Evolutionary conservation across 257 asterid genomes (phyloP).

Genomic region (Nicotiana undulata): DNA sequence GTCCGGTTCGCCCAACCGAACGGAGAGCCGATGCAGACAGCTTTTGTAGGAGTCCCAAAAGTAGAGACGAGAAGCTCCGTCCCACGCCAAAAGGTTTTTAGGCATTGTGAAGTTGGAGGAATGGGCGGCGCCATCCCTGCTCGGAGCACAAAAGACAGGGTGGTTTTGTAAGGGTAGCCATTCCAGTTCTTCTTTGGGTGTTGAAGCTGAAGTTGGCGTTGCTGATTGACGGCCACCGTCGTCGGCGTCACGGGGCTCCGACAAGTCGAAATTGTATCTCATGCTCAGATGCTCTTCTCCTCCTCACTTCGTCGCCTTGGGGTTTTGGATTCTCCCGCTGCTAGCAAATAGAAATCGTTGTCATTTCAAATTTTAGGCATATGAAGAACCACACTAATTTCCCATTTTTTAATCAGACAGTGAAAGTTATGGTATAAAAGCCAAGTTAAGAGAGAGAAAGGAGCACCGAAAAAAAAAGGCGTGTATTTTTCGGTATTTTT

Average conservation of each 20-base stretch:
- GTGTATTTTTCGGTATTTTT: too few species aligned
- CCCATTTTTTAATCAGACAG: too few species aligned
- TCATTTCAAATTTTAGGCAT: too few species aligned
- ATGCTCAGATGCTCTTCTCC: neutral
- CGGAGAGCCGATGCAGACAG: constrained; percentile 62
- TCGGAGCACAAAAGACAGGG: constrained; percentile 56
- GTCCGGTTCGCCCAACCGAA: constrained; percentile 81
- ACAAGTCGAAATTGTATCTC: constrained; percentile 27
- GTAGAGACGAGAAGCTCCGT: constrained; percentile 80
- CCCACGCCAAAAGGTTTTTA: constrained; percentile 84
- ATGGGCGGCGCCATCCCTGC: constrained; percentile 10
- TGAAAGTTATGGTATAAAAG: too few species aligned
- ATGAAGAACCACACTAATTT: too few species aligned
- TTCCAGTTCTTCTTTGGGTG: constrained; percentile 44
- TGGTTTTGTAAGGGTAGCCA: constrained; percentile 84
- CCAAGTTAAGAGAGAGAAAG: too few species aligned
- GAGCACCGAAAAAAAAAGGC: too few species aligned
- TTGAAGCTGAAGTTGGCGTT: constrained; percentile 44
- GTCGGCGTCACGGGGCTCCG: constrained; percentile 19
- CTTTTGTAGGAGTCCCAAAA: constrained; percentile 57
- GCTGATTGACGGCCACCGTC: constrained; percentile 22
- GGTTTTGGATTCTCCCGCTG: too few species aligned
- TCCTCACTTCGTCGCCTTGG: too few species aligned
- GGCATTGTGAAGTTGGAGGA: constrained; percentile 26
- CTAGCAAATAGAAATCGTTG: too few species aligned